A percentile compares a stretch with the other conserved stretches of the same genome.
phyloP scores from a whole-genome alignment of 148 eudicot genomes.

The Vaccinium corymbosum region DNA sequence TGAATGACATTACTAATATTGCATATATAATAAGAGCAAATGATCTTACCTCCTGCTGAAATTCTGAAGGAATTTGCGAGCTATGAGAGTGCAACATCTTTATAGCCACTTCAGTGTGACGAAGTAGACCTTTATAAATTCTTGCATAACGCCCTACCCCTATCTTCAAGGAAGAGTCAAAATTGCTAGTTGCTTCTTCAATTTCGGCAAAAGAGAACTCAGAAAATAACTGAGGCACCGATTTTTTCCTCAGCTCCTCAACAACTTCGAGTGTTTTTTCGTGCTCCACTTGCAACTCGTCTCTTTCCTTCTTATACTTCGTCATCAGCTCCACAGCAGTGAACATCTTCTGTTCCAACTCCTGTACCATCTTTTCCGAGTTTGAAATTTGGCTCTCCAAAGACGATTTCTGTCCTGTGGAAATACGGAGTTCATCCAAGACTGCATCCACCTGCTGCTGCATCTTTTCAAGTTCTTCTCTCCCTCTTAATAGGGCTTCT shows the following conservation, averaged over 20 bases:
- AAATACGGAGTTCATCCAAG: slow-evolving; percentile 38
- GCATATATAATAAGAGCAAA: slow-evolving; percentile 4
- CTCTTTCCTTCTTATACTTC: slow-evolving; percentile 66
- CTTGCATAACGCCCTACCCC: slow-evolving; percentile 83
- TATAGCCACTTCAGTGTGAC: slow-evolving; percentile 78
- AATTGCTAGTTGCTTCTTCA: slow-evolving; percentile 59
- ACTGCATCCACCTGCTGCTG: slow-evolving; percentile 36
- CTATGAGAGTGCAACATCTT: slow-evolving; percentile 56
- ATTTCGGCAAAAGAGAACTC: slow-evolving; percentile 65
- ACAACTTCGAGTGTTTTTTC: slow-evolving; percentile 55
- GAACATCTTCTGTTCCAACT: slow-evolving; percentile 58
- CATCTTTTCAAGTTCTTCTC: slow-evolving; percentile 44
- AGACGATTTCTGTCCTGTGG: slow-evolving; percentile 42
- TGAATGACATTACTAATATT: background rate
- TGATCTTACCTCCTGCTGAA: slow-evolving; percentile 70
- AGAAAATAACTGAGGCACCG: slow-evolving; percentile 38
- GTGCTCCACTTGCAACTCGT: slow-evolving; percentile 55
- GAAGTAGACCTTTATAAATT: slow-evolving; percentile 59
- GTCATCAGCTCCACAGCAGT: slow-evolving; percentile 66
- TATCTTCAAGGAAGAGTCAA: slow-evolving; percentile 58
- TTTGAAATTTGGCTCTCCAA: slow-evolving; percentile 49
- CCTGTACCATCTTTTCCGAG: slow-evolving; percentile 44
- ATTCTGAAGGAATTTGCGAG: slow-evolving; percentile 62
- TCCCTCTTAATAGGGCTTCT: slow-evolving; percentile 44
- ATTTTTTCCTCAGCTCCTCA: slow-evolving; percentile 41